Conservation (phyloP, 208 protist genomes). For the Phytomonas francai region DNA sequence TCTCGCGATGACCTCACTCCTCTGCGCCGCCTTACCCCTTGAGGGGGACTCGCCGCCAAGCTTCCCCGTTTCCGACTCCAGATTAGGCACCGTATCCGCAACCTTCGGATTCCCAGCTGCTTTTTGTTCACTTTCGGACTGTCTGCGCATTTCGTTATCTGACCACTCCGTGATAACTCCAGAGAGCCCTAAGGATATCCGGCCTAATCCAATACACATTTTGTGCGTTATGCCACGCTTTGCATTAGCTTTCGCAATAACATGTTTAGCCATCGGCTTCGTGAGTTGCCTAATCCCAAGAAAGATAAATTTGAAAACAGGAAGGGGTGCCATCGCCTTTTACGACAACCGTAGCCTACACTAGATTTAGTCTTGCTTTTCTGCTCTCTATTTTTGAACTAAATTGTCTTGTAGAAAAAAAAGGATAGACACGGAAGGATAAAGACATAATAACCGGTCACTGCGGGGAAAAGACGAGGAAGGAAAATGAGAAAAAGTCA, state of each 20-base stretch:
- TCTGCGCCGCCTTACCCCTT: not conserved
- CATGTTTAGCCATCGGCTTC: slow-evolving; percentile 48
- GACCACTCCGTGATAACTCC: slow-evolving; percentile 63
- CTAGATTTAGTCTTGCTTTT: slow-evolving; percentile 3
- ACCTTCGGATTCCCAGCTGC: slow-evolving; percentile 4
- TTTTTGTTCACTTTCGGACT: not conserved
- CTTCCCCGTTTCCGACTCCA: slow-evolving; percentile 14
- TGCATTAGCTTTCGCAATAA: slow-evolving; percentile 48
- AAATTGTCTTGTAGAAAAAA: slow-evolving; percentile 6
- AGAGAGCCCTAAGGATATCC: slow-evolving; percentile 64
- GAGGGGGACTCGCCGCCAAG: not conserved
- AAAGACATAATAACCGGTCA: slow-evolving; percentile 9
- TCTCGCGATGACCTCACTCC: not conserved
- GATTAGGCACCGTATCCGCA: slow-evolving; percentile 10
- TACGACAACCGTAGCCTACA: slow-evolving; percentile 4
- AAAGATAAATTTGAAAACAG: slow-evolving; percentile 64
- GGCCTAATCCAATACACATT: slow-evolving; percentile 69
- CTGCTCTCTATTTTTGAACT: slow-evolving; percentile 6
- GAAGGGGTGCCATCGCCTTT: slow-evolving; percentile 62
- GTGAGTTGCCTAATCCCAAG: slow-evolving; percentile 73
- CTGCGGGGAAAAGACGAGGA: not conserved
- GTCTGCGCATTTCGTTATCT: slow-evolving; percentile 22
- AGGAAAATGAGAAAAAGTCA: not conserved
- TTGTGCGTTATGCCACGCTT: slow-evolving; percentile 45
- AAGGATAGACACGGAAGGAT: slow-evolving; percentile 1